Percentiles rank a stretch among this genome's conserved stretches.
phyloP scores from a whole-genome alignment of 2,329 filamentous ascomycete species.

The Akanthomyces muscarius region DNA sequence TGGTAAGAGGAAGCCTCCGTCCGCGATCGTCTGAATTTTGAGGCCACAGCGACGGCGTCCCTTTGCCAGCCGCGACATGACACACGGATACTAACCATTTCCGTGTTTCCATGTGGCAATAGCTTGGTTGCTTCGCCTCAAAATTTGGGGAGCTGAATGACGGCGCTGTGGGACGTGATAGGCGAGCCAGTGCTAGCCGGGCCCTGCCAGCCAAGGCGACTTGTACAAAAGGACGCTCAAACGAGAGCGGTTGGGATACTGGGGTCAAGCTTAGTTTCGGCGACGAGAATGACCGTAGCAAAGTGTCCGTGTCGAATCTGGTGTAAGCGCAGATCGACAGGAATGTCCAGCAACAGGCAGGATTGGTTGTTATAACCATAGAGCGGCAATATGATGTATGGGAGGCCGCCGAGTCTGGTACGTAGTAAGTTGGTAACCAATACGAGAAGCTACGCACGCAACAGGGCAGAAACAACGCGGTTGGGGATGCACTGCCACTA shows the following conservation, averaged over 20 bases:
- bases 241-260: neutral
- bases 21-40: neutral
- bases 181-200: neutral
- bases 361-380: neutral
- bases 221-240: neutral
- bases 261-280: no score
- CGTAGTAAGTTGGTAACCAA: no score
- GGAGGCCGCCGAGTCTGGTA: neutral
- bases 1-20: neutral
- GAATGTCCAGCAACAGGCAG: no score
- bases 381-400: neutral
- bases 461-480: neutral
- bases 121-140: constrained; percentile 6
- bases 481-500: neutral
- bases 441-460: neutral
- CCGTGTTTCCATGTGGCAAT: neutral
- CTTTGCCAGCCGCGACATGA: neutral
- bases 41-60: neutral
- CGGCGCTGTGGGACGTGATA: constrained; percentile 3
- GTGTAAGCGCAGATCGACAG: no score
- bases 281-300: no score
- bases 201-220: neutral
- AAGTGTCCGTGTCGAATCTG: no score
- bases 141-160: neutral
- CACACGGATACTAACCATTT: neutral